phyloP scores from a whole-genome alignment of 106 monocot species.

The Phalaenopsis equestris region DNA sequence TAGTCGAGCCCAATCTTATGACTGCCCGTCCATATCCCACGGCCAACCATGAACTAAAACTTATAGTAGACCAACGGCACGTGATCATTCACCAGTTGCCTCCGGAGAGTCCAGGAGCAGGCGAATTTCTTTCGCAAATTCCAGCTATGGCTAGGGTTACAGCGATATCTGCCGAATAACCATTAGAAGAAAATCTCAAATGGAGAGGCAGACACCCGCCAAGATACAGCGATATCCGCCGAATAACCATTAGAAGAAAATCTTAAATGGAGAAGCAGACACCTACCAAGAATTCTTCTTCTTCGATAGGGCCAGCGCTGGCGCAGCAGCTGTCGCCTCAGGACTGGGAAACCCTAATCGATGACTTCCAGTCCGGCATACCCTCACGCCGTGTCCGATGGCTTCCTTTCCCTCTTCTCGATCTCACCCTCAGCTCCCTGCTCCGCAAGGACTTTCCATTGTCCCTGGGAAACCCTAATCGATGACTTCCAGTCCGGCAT shows the following conservation, averaged over 20 bases:
- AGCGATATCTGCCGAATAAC: not conserved
- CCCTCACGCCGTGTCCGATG: slow-evolving; percentile 26
- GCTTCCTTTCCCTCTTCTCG: slow-evolving; percentile 36
- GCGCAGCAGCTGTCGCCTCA: slow-evolving; percentile 24
- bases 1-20: too few species aligned
- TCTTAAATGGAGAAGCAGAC: not conserved
- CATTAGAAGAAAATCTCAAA: not conserved
- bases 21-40: too few species aligned
- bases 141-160: not conserved
- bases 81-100: too few species aligned
- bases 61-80: too few species aligned
- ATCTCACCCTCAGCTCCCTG: slow-evolving; percentile 27
- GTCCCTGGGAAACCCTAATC: slow-evolving; percentile 21
- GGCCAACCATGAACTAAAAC: too few species aligned
- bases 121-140: not conserved
- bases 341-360: slow-evolving; percentile 59
- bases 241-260: not conserved
- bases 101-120: not conserved
- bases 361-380: slow-evolving; percentile 43
- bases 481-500: slow-evolving; percentile 29
- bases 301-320: not conserved
- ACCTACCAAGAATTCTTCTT: not conserved
- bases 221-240: not conserved
- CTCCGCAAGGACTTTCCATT: slow-evolving; percentile 57
- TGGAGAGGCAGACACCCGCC: slow-evolving; percentile 1